A percentile compares a stretch with the other conserved stretches of the same genome.
phyloP scores from a whole-genome alignment of 2,329 filamentous ascomycete species.

The Phyllosticta capitalensis region DNA sequence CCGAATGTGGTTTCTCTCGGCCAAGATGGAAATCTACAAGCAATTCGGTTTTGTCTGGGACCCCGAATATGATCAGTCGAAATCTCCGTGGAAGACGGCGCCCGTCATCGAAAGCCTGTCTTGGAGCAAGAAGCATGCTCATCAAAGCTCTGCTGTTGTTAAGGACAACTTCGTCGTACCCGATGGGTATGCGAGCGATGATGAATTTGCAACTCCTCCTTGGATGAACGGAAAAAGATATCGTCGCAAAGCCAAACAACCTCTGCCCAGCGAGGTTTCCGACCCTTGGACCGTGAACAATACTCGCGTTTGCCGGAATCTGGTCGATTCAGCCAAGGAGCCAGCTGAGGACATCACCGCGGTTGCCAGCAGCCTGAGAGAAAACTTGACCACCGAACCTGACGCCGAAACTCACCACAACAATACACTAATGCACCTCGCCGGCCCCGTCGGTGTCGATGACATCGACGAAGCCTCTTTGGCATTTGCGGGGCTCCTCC shows the following conservation, averaged over 20 bases:
- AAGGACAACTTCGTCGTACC: slow-evolving; percentile 21
- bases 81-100: neutral
- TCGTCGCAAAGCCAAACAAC: neutral
- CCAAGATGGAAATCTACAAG: slow-evolving; percentile 20
- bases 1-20: slow-evolving; percentile 17
- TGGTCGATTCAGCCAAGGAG: neutral
- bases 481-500: slow-evolving; percentile 16
- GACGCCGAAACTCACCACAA: neutral
- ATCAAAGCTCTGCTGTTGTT: slow-evolving; percentile 10
- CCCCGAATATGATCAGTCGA: neutral
- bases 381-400: neutral
- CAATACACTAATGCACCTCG: slow-evolving; percentile 13
- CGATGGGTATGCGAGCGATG: slow-evolving; percentile 15
- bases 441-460: slow-evolving; percentile 15
- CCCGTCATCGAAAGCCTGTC: slow-evolving; percentile 14
- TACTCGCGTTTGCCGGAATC: neutral
- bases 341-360: neutral
- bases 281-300: neutral
- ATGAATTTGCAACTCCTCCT: slow-evolving; percentile 13
- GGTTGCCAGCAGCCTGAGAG: neutral
- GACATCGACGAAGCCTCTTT: slow-evolving; percentile 25
- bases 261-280: neutral
- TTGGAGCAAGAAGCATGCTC: slow-evolving; percentile 12
- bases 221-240: neutral
- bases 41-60: slow-evolving; percentile 15